phyloP scores from a whole-genome alignment of 352 stramenopile species.

The Phytophthora tentaculata region DNA sequence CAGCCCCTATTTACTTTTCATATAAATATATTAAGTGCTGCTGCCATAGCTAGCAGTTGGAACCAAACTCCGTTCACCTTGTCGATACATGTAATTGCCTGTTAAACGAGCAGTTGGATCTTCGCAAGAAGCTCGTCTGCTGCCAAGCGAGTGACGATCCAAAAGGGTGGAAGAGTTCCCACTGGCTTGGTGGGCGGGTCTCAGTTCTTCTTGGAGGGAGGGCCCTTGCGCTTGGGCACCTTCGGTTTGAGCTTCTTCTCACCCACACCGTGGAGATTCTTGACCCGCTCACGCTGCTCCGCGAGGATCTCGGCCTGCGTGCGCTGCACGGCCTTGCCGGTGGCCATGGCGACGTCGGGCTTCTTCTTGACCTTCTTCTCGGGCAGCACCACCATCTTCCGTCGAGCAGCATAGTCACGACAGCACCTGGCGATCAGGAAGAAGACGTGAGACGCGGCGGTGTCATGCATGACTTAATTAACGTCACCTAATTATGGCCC shows the following conservation, averaged over 20 bases:
- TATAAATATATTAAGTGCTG: constrained; percentile 78
- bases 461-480: background rate
- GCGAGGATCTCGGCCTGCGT: constrained; percentile 85
- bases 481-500: constrained; percentile 73
- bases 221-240: constrained; percentile 70
- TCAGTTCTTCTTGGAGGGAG: constrained; percentile 54
- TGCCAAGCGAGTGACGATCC: background rate
- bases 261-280: constrained; percentile 65
- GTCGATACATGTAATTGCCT: too few species aligned
- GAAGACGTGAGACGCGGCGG: constrained; percentile 5
- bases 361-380: constrained; percentile 79
- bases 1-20: constrained; percentile 84
- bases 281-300: constrained; percentile 70
- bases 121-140: constrained; percentile 5
- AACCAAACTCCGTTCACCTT: too few species aligned
- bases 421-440: constrained; percentile 38
- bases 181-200: background rate
- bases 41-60: constrained; percentile 30
- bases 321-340: constrained; percentile 59
- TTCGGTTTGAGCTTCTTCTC: constrained; percentile 74
- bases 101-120: too few species aligned
- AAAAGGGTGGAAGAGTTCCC: too few species aligned
- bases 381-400: constrained; percentile 65
- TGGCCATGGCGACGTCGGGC: constrained; percentile 70
- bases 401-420: constrained; percentile 59